These are phyloP conservation scores for Aspergillus spinulosporus DNA, from an alignment of 2,329 filamentous ascomycete species.

Conservation along the genomic window DNA sequence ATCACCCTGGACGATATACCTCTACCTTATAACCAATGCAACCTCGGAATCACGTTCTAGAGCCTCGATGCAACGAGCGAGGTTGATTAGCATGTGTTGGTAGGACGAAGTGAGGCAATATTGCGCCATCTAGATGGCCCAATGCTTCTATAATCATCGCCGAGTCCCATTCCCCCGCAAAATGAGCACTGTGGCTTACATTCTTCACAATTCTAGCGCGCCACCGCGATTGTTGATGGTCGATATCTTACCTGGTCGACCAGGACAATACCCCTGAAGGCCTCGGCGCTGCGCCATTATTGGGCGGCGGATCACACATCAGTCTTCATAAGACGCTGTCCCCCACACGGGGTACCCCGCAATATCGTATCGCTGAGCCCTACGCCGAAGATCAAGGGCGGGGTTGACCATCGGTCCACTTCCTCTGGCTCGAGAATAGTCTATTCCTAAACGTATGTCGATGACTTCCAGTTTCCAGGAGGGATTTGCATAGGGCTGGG, in stretches of 20 bases:
- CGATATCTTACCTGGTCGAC: neutral
- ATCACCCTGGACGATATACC: neutral
- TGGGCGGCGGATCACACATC: neutral
- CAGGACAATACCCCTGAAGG: neutral
- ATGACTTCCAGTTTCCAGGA: too few species aligned
- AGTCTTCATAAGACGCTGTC: neutral
- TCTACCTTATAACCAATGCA: neutral
- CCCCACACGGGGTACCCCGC: neutral
- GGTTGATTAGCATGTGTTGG: conserved; percentile 6
- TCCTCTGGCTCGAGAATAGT: too few species aligned
- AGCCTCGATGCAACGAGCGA: neutral
- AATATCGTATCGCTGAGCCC: neutral
- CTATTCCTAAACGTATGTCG: too few species aligned
- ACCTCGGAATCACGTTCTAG: conserved; percentile 9
- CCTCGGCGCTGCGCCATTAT: neutral
- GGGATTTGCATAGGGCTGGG: too few species aligned
- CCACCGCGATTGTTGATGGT: neutral
- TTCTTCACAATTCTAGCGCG: conserved; percentile 8
- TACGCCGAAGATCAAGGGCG: too few species aligned
- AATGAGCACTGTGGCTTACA: neutral
- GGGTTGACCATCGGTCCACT: too few species aligned
- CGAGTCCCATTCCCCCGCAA: conserved; percentile 7
- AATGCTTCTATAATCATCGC: neutral
- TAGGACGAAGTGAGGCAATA: neutral
- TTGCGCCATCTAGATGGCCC: neutral